Conservation (phyloP, 192 early-diverging fungal species). For the Lobulomyces angularis region DNA sequence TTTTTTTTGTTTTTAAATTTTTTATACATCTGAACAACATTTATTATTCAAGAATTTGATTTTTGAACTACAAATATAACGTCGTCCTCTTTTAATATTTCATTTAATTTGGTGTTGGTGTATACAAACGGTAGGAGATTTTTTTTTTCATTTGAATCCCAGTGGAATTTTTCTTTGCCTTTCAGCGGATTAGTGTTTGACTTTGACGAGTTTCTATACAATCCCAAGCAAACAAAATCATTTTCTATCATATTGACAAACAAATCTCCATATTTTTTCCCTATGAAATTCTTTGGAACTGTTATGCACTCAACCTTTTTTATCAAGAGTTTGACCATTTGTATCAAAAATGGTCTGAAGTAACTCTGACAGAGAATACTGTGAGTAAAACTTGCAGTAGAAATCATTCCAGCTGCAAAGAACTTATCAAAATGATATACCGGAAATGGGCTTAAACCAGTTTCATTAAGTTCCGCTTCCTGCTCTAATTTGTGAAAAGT, state of each 20-base stretch:
- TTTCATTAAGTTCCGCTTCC: conserved; percentile 29
- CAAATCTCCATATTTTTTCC: conserved; percentile 18
- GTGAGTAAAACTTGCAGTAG: conserved; percentile 30
- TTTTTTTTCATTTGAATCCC: background rate
- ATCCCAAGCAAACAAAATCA: conserved; percentile 27
- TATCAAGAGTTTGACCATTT: conserved; percentile 21
- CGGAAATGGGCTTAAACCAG: conserved; percentile 27
- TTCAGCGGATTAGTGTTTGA: background rate
- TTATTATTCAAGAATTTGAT: too few relatives aligned
- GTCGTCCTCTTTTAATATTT: conserved; percentile 24
- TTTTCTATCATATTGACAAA: conserved; percentile 12
- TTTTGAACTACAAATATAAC: conserved; percentile 21
- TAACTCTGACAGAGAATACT: conserved; percentile 35
- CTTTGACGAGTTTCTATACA: conserved; percentile 12
- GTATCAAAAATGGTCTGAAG: conserved; percentile 33
- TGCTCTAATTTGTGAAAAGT: conserved; percentile 28
- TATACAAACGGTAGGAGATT: conserved; percentile 30
- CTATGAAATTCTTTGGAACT: conserved; percentile 10
- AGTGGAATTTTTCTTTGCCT: background rate
- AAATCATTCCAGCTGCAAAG: conserved; percentile 35
- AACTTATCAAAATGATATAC: conserved; percentile 34
- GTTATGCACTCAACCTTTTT: conserved; percentile 9
- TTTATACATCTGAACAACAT: too few relatives aligned
- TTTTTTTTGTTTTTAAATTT: too few relatives aligned
- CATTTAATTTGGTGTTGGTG: conserved; percentile 30